Conservation (phyloP, 306 rosid genomes). For the Acacia acuminata region DNA sequence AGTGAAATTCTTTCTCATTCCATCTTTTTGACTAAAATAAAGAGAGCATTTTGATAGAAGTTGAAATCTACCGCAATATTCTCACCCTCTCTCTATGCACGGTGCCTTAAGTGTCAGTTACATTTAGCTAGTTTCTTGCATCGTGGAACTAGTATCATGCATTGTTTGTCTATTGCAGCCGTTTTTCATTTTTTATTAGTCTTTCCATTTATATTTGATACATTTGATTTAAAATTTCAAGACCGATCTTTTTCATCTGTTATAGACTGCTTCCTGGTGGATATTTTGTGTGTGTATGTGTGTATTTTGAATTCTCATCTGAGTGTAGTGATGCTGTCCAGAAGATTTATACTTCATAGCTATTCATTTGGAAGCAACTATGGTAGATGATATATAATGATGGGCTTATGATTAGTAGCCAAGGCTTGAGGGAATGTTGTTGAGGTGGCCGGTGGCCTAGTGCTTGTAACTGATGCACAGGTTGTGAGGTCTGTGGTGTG, state of each 20-base stretch:
- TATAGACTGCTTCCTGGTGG: background rate
- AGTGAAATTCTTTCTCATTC: background rate
- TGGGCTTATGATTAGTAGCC: background rate
- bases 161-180: background rate
- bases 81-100: background rate
- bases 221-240: background rate
- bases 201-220: background rate
- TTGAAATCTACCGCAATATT: background rate
- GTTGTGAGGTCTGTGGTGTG: background rate
- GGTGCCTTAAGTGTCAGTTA: background rate
- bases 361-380: conserved; percentile 10
- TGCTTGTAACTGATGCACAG: background rate
- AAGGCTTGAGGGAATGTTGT: background rate
- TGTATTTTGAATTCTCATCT: background rate
- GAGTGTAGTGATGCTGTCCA: conserved; percentile 23
- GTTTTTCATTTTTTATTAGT: background rate
- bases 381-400: background rate
- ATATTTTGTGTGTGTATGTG: background rate
- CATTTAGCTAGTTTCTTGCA: background rate
- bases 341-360: background rate
- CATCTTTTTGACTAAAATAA: background rate
- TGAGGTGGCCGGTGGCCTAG: background rate
- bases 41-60: background rate
- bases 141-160: background rate
- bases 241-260: background rate